A percentile compares a stretch with the other conserved stretches of the same genome.
Conservation (phyloP, 1,139 yeast species). For the Yamadazyma buinensis region DNA sequence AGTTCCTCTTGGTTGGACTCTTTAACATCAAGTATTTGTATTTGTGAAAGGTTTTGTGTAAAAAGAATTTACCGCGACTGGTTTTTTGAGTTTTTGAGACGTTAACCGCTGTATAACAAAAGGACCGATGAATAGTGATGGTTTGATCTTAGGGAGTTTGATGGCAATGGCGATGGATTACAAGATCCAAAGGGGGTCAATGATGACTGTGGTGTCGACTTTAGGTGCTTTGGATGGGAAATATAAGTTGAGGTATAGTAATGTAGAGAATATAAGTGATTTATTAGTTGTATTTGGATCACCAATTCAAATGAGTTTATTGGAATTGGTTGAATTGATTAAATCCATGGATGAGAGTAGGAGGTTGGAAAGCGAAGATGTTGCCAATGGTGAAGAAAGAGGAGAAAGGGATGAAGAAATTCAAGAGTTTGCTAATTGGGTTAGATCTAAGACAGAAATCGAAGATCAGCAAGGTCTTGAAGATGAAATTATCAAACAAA, state of each 20-base stretch:
- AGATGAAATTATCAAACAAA: no score
- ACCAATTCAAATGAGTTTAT: slow-evolving; percentile 9
- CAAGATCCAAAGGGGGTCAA: not conserved
- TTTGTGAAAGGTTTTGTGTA: no score
- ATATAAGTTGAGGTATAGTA: slow-evolving; percentile 3
- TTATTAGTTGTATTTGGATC: slow-evolving; percentile 11
- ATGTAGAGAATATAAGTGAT: slow-evolving; percentile 5
- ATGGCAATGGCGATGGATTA: slow-evolving; percentile 2
- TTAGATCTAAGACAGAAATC: no score
- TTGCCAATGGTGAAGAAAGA: slow-evolving; percentile 6
- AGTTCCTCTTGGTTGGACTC: not conserved
- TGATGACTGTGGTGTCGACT: slow-evolving; percentile 7
- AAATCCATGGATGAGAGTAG: slow-evolving; percentile 3
- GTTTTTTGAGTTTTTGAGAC: no score
- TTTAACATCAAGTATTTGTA: not conserved
- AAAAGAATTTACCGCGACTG: not conserved
- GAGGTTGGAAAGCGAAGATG: not conserved
- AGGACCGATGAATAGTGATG: slow-evolving; percentile 1
- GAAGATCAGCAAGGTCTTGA: no score
- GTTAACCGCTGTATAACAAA: no score
- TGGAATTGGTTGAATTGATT: slow-evolving; percentile 5
- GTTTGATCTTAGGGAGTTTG: not conserved
- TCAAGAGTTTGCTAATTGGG: slow-evolving; percentile 22
- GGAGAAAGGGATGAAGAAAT: slow-evolving; percentile 18
- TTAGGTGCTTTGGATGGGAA: slow-evolving; percentile 8